These are phyloP conservation scores for Flaveria linearis DNA, from an alignment of 129 eudicot species.

Conservation along the genomic window DNA sequence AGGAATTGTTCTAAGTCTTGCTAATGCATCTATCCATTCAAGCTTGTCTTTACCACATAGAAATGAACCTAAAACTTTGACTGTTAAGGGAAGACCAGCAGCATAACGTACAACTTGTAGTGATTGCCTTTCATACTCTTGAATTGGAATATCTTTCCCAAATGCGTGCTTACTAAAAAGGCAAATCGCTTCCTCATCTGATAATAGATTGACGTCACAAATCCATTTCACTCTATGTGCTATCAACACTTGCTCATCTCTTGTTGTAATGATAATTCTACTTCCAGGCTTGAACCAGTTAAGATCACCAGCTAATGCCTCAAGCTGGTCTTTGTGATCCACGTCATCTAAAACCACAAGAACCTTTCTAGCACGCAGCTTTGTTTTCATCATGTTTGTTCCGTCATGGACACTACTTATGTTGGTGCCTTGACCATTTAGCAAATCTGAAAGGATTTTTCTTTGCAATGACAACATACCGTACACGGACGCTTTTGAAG, in stretches of 20 bases:
- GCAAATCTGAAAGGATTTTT: slow-evolving; percentile 4
- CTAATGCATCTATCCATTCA: slow-evolving; percentile 37
- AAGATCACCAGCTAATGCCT: slow-evolving; percentile 19
- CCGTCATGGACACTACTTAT: background rate
- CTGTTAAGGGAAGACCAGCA: slow-evolving; percentile 33
- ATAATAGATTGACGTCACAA: slow-evolving; percentile 23
- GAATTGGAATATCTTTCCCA: slow-evolving; percentile 33
- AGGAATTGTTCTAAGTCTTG: slow-evolving; percentile 30
- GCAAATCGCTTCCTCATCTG: slow-evolving; percentile 20
- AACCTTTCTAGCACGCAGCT: slow-evolving; percentile 16
- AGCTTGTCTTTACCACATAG: slow-evolving; percentile 27
- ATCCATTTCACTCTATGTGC: slow-evolving; percentile 16
- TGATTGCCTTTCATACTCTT: slow-evolving; percentile 22
- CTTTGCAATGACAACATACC: slow-evolving; percentile 15
- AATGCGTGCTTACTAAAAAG: slow-evolving; percentile 47
- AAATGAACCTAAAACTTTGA: slow-evolving; percentile 21
- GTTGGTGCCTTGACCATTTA: background rate
- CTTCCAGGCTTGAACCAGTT: slow-evolving; percentile 46
- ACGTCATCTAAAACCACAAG: slow-evolving; percentile 49
- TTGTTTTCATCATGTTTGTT: slow-evolving; percentile 7
- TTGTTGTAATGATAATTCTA: slow-evolving; percentile 42
- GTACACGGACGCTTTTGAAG: background rate
- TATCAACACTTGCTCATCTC: slow-evolving; percentile 32
- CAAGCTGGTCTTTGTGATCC: slow-evolving; percentile 32
- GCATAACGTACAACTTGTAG: slow-evolving; percentile 34